phyloP scores from a whole-genome alignment of 225 moss, liverwort and hornwort genomes.

The Polytrichum commune region DNA sequence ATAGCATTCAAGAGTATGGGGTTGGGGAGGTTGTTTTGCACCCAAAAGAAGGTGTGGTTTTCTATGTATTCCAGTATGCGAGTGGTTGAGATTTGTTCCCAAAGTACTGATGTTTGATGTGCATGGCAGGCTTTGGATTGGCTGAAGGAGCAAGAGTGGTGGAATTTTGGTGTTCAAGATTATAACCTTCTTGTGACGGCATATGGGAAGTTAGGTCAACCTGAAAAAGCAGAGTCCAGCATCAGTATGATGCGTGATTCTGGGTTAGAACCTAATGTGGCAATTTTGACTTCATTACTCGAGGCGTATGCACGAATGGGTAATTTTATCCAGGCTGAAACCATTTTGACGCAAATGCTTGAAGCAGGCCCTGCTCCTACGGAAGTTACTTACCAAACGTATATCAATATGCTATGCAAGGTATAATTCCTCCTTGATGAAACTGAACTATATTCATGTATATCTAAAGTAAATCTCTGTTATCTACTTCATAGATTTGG shows the following conservation, averaged over 20 bases:
- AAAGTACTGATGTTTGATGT: not conserved
- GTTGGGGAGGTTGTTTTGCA: not conserved
- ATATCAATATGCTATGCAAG: conserved; percentile 70
- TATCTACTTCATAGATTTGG: too few species aligned
- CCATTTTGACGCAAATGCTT: conserved; percentile 46
- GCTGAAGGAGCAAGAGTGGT: conserved; percentile 78
- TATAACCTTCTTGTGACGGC: conserved; percentile 72
- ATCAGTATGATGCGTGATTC: conserved; percentile 44
- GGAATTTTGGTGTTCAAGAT: conserved; percentile 76
- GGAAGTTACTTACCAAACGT: conserved; percentile 67
- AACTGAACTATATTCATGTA: not conserved
- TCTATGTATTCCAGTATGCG: too few species aligned
- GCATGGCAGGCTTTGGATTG: conserved; percentile 59
- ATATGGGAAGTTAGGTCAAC: conserved; percentile 72
- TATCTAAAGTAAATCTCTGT: too few species aligned
- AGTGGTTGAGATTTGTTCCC: not conserved
- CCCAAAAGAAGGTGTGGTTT: too few species aligned
- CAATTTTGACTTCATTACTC: conserved; percentile 69
- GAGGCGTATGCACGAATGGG: conserved; percentile 65
- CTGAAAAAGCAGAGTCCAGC: conserved; percentile 62
- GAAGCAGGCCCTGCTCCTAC: conserved; percentile 74
- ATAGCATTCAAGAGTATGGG: not conserved
- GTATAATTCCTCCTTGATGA: conserved; percentile 26
- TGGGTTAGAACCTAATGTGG: conserved; percentile 66
- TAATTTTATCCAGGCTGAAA: conserved; percentile 62